These are phyloP conservation scores for Botrytis elliptica DNA, from an alignment of 2,329 filamentous ascomycete genomes.

Conservation along the genomic window DNA sequence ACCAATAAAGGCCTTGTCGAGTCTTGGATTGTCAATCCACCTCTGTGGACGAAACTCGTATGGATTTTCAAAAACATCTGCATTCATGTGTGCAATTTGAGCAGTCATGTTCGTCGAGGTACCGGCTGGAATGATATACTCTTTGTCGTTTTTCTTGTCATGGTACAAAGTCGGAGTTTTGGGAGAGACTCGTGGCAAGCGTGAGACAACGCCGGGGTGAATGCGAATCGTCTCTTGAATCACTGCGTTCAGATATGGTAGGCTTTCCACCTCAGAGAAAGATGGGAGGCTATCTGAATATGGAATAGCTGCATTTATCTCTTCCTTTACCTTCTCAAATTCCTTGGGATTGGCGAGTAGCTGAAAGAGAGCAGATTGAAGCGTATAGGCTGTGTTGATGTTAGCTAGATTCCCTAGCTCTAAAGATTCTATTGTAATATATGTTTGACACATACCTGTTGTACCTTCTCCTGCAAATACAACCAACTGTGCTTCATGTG, in stretches of 20 bases:
- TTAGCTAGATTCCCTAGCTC: background rate
- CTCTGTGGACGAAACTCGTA: constrained; percentile 46
- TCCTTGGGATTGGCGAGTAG: background rate
- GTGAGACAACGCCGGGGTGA: background rate
- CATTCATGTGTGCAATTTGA: constrained; percentile 42
- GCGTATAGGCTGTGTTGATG: background rate
- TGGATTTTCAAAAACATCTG: constrained; percentile 44
- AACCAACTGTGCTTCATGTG: background rate
- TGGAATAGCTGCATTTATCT: background rate
- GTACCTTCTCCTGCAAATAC: background rate
- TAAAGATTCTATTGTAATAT: background rate
- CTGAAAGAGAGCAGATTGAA: background rate
- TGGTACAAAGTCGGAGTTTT: background rate
- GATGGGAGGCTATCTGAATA: background rate
- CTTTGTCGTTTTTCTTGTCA: background rate
- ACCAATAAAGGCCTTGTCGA: constrained; percentile 14
- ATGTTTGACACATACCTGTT: background rate
- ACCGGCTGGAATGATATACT: background rate
- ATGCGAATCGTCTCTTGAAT: background rate
- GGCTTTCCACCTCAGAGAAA: background rate
- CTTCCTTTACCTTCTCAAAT: background rate
- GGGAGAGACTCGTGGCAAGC: background rate
- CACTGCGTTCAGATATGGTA: background rate
- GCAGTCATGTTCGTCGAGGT: background rate
- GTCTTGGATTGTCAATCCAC: constrained; percentile 42